Base-by-base conservation (phyloP, 805 yeast genomes). In the Starmerella floricola region DNA sequence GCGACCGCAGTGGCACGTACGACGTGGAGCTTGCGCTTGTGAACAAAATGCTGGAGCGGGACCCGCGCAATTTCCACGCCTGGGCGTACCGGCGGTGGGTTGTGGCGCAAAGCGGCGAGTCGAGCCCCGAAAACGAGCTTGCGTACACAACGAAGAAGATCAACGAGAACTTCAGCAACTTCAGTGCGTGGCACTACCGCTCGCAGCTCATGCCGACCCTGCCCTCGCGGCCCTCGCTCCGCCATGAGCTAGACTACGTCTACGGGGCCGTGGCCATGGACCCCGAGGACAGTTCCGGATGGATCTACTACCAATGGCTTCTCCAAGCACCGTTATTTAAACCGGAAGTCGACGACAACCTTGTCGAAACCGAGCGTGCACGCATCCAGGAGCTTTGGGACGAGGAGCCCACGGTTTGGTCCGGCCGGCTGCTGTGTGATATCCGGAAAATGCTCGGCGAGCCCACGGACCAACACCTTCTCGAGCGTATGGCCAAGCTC, bases 101-200 rank as follows among this genome's bases (percentile, higher is more conserved):
- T 6, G 73, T 83, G 30, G 21, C 27, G 27, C 12, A 20, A 5
- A 8, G 21, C 11, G 27, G 17, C 4, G 27, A 3, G 13, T 3
- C 32, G 8, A 28, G 29, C 38, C 19, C 26, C 10, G 31, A 36
- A 15, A 20, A 18, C 8, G 97, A 88, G 60, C 76, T 85, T 52
- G 69, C 71, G 20, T 88, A 75, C 61, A 85, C 96, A 1, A 79
- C 88, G 0, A 61, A 64, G 38, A 80, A 78, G 64, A 85, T 91
- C 53, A 81, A 80, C 53, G 71, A 69, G 42, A 82, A 91, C 60
- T 84, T 87, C 44, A 82, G 95, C 30, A 91, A 91, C 60, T 91
- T 80, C 55, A 83, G 95, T 2, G 97, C 98, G 5, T 86, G 95
- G 94, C 96, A 88, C 60, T 83, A 84, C 58, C 67, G 97, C 48